These are phyloP conservation scores for Glonium stellatum DNA, from an alignment of 495 filamentous ascomycete species.

Conservation along the genomic window DNA sequence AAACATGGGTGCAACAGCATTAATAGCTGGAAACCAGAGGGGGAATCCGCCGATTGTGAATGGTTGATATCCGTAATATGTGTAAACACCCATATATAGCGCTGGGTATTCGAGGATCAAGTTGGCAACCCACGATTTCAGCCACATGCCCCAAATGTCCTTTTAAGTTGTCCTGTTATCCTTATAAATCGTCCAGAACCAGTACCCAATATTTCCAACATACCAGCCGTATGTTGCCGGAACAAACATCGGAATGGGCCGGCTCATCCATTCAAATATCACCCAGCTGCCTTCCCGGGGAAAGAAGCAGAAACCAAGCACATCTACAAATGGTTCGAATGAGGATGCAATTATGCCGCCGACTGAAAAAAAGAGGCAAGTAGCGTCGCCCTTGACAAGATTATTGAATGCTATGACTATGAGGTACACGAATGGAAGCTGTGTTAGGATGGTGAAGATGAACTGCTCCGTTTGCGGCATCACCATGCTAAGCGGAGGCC, in stretches of 20 bases:
- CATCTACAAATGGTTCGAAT: not conserved
- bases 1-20: not conserved
- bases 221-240: slow-evolving; percentile 2
- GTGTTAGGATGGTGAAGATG: slow-evolving; percentile 1
- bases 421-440: not conserved
- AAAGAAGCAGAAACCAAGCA: slow-evolving; percentile 1
- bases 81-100: slow-evolving; percentile 2
- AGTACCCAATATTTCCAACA: not conserved
- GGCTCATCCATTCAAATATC: not conserved
- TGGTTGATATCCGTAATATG: slow-evolving; percentile 1
- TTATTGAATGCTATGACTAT: not conserved
- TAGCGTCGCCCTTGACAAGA: not conserved
- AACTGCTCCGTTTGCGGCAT: not conserved
- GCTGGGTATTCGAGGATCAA: slow-evolving; percentile 2
- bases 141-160: slow-evolving; percentile 5
- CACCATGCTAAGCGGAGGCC: not conserved
- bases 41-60: slow-evolving; percentile 1
- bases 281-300: slow-evolving; percentile 2
- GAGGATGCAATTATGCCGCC: not conserved
- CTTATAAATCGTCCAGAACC: not conserved
- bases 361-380: not conserved
- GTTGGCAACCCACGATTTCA: not conserved
- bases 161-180: not conserved
- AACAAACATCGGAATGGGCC: not conserved
- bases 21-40: slow-evolving; percentile 2